Percentiles rank a stretch among this genome's conserved stretches.
These are phyloP conservation scores for Clonostachys rhizophaga DNA, from an alignment of 2,329 filamentous ascomycete species.

Conservation along the genomic window DNA sequence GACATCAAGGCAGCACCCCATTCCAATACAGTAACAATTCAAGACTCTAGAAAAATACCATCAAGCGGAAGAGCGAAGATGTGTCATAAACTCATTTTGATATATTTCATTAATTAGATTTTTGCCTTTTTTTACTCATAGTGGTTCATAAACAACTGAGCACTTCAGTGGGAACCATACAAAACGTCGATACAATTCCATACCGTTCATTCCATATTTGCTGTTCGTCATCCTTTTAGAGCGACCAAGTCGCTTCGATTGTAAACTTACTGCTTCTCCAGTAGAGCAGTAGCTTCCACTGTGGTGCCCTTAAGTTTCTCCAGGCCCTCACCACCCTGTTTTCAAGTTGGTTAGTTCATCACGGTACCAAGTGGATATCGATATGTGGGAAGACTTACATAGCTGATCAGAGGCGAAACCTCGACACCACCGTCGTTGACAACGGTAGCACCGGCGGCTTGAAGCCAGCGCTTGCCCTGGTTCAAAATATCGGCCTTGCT, in stretches of 20 bases:
- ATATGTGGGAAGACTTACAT: constrained; percentile 60
- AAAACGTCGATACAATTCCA: not conserved
- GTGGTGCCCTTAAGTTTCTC: constrained; percentile 48
- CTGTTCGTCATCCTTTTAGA: not conserved
- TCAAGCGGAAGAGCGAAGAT: too few species aligned
- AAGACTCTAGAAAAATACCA: too few species aligned
- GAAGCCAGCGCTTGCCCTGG: constrained; percentile 83
- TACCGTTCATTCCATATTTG: not conserved
- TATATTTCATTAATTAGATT: too few species aligned
- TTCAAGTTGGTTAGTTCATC: constrained; percentile 7
- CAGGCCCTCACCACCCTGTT: constrained; percentile 58
- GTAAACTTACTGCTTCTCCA: constrained; percentile 24
- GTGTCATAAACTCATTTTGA: too few species aligned
- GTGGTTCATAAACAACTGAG: too few species aligned
- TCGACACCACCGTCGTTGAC: constrained; percentile 72
- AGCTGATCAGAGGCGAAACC: constrained; percentile 89
- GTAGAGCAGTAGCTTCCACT: constrained; percentile 45
- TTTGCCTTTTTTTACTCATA: too few species aligned
- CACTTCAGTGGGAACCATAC: too few species aligned
- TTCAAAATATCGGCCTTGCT: constrained; percentile 86
- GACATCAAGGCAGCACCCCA: too few species aligned
- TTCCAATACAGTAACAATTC: too few species aligned
- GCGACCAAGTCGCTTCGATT: not conserved
- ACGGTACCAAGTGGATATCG: not conserved
- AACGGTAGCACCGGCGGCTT: constrained; percentile 73